Percentiles rank a stretch among this genome's conserved stretches.
These are phyloP conservation scores for Scheffersomyces illinoinensis DNA, from an alignment of 1,139 yeast genomes.

Conservation along the genomic window DNA sequence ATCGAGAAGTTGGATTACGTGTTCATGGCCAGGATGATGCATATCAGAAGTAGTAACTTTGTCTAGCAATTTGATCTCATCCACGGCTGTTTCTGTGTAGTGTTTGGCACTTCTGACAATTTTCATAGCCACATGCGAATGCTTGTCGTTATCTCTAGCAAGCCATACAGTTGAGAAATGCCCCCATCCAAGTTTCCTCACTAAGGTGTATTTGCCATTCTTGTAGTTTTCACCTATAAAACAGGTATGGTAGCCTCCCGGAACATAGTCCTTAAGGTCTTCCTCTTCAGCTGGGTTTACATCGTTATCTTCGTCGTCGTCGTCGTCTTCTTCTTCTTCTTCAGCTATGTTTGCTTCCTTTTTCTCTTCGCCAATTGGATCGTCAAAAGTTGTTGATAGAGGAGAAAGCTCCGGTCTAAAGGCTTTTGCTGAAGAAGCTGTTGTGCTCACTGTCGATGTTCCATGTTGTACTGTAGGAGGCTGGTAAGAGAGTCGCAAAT, in stretches of 20 bases:
- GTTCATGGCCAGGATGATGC: slow-evolving; percentile 39
- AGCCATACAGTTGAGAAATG: slow-evolving; percentile 55
- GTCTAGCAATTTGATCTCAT: slow-evolving; percentile 40
- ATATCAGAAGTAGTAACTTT: slow-evolving; percentile 29
- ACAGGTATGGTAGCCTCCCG: slow-evolving; percentile 48
- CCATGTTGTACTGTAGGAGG: slow-evolving; percentile 12
- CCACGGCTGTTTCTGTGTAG: slow-evolving; percentile 45
- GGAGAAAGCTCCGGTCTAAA: slow-evolving; percentile 42
- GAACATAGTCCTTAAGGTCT: slow-evolving; percentile 35
- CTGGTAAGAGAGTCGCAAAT: background rate
- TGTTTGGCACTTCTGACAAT: slow-evolving; percentile 41
- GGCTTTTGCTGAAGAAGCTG: slow-evolving; percentile 25
- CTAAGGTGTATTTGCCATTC: slow-evolving; percentile 34
- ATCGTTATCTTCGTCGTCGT: slow-evolving; percentile 32
- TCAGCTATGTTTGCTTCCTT: background rate
- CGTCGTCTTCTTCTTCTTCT: slow-evolving; percentile 19
- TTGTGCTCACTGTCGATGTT: slow-evolving; percentile 16
- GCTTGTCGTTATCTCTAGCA: slow-evolving; percentile 39
- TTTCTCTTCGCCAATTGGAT: slow-evolving; percentile 4
- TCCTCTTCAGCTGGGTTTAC: slow-evolving; percentile 44
- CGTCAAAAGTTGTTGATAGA: slow-evolving; percentile 33
- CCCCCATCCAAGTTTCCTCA: slow-evolving; percentile 51
- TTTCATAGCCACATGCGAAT: slow-evolving; percentile 44
- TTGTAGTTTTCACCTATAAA: slow-evolving; percentile 39
- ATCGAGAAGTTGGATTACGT: slow-evolving; percentile 42